Evolutionary conservation across 164 flowering plant genomes (phyloP).

Genomic region (Vitis amurensis): DNA sequence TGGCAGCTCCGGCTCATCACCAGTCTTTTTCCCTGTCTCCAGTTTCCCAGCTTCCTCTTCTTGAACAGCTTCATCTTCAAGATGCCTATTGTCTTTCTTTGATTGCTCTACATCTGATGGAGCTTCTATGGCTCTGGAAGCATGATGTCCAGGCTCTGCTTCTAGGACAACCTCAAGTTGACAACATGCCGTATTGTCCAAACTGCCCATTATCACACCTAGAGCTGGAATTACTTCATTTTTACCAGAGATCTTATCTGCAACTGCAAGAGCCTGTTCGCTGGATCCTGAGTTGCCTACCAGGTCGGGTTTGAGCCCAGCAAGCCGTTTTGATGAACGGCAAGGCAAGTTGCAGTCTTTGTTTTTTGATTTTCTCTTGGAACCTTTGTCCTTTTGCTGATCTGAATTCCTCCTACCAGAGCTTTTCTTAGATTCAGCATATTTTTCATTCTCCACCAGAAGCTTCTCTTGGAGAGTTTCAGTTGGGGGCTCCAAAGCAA

Average conservation of each 20-base stretch:
- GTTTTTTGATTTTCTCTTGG: slow-evolving; percentile 12
- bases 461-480: not conserved
- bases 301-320: slow-evolving; percentile 32
- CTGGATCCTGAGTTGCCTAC: slow-evolving; percentile 6
- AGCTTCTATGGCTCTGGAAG: not conserved
- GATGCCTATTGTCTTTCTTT: not conserved
- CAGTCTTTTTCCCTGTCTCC: slow-evolving; percentile 7
- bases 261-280: slow-evolving; percentile 16
- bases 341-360: slow-evolving; percentile 10
- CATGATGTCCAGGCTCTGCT: not conserved
- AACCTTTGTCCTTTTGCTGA: not conserved
- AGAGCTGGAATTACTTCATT: slow-evolving; percentile 4
- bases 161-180: slow-evolving; percentile 2
- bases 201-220: not conserved
- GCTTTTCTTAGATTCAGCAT: slow-evolving; percentile 8
- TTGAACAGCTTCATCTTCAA: slow-evolving; percentile 1
- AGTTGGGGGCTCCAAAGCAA: not conserved
- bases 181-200: slow-evolving; percentile 4
- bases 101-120: not conserved
- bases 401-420: not conserved
- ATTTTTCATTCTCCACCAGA: not conserved
- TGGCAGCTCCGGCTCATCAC: slow-evolving; percentile 12
- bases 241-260: slow-evolving; percentile 6
- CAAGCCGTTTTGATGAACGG: slow-evolving; percentile 41
- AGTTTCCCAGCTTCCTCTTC: not conserved